Conservation (phyloP, 345 rosid genomes). For the Eucalyptus curtisii region DNA sequence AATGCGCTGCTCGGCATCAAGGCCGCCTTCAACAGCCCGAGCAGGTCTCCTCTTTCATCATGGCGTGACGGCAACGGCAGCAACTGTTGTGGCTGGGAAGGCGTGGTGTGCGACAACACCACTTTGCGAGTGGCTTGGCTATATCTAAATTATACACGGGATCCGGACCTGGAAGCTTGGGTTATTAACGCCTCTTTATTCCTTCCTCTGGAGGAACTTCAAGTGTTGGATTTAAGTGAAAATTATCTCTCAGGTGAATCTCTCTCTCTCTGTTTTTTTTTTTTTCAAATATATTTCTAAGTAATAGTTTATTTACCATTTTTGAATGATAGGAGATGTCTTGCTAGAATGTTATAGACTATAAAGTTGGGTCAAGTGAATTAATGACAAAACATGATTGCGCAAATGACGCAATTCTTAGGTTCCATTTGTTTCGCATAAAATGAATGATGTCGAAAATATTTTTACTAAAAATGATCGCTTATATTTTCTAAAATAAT, state of each 20-base stretch:
- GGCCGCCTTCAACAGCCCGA: background rate
- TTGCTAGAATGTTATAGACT: background rate
- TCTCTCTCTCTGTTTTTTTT: background rate
- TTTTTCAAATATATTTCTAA: too few relatives aligned
- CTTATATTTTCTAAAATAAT: too few relatives aligned
- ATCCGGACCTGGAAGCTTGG: rapidly evolving
- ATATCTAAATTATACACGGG: rapidly evolving
- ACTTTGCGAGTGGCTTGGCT: background rate
- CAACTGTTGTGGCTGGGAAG: background rate
- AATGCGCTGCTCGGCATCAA: background rate
- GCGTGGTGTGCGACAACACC: background rate
- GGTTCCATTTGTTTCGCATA: background rate
- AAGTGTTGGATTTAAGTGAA: background rate
- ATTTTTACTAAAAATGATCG: too few relatives aligned
- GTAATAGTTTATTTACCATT: too few relatives aligned
- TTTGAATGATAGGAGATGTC: background rate
- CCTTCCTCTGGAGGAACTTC: background rate
- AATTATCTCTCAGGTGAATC: rapidly evolving
- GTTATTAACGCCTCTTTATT: background rate
- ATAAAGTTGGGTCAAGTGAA: background rate
- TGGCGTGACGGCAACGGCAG: rapidly evolving
- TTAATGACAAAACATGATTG: background rate
- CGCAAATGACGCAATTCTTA: too few relatives aligned
- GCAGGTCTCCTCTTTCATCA: background rate
- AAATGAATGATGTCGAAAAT: background rate